phyloP scores from a whole-genome alignment of 441 rosid species.

The Manihot esculenta region DNA sequence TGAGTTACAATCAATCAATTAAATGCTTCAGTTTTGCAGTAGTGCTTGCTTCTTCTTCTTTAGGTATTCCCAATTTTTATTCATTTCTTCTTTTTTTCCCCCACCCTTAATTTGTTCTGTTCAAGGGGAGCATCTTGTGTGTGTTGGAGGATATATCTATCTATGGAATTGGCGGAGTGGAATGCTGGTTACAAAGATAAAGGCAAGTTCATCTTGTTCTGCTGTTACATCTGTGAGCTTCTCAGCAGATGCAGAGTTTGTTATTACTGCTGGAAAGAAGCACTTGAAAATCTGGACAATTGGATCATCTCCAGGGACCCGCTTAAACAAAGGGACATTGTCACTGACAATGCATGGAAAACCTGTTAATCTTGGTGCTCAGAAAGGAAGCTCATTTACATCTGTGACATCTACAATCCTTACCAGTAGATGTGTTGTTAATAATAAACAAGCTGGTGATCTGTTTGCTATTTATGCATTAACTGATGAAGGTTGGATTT shows the following conservation, averaged over 20 bases:
- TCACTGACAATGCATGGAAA: conserved; percentile 49
- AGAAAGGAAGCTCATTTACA: conserved; percentile 65
- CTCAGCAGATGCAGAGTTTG: conserved; percentile 59
- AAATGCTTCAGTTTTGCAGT: conserved; percentile 7
- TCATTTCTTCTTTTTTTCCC: neutral
- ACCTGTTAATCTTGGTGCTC: conserved; percentile 56
- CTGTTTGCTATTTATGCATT: conserved; percentile 49
- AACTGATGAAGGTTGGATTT: conserved; percentile 62
- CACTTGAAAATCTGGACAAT: conserved; percentile 78
- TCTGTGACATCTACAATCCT: conserved; percentile 49
- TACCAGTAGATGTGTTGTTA: conserved; percentile 27
- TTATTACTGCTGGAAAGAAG: conserved; percentile 79
- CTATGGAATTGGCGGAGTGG: conserved; percentile 81
- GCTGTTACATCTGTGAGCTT: conserved; percentile 64
- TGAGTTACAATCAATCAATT: conserved; percentile 31
- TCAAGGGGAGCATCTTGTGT: conserved; percentile 69
- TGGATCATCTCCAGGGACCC: conserved; percentile 54
- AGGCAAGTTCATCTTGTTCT: conserved; percentile 62
- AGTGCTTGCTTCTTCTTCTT: neutral
- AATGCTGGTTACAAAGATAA: conserved; percentile 59
- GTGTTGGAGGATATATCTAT: conserved; percentile 81
- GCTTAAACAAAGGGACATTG: conserved; percentile 41
- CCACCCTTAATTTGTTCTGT: neutral
- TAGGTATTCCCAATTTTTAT: neutral
- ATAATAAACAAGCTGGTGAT: conserved; percentile 36